Base-by-base conservation (phyloP, 208 protist species). In the Paratrypanosoma confusum region DNA sequence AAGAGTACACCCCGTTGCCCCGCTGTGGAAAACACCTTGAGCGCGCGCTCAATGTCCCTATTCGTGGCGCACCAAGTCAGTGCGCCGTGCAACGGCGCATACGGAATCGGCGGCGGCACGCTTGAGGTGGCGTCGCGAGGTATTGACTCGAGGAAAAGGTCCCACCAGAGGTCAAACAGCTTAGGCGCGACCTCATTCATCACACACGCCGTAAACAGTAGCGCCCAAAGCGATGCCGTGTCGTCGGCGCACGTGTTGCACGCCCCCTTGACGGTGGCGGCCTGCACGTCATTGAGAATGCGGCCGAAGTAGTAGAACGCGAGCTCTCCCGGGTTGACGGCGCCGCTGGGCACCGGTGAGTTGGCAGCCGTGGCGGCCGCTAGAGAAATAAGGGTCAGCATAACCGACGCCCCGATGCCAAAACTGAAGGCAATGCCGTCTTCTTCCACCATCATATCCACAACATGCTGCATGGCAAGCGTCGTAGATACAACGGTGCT, bases 111-210 rank as follows among this genome's bases (percentile, higher is more conserved):
- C 5, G 55, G 34, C n/a, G 33, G 43, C 13, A 4, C 6, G 13
- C 14, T 20, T 39, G 29, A 18, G 1, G 32, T 28, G 6, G 14
- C 24, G 23, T 2, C 39, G 11, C 3, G 13, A 6, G 22, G n/a
- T n/a, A n/a, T n/a, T n/a, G 47, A 74, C 13, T 41, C 39, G 3
- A 76, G 13, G 20, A 70, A 68, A 28, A 58, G 58, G 17, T 43
- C 20, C 75, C 78, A 91, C 79, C 82, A 91, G 27, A 86, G 63
- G 32, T 85, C 71, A 35, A 91, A 52, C 29, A 91, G 63, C 44
- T 73, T 83, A n/a, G 70, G 70, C 13, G 75, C 65, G 20, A 65
- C 52, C 25, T 84, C 65, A 24, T 47, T 43, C 29, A 77, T 37
- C 5, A 71, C 63, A 47, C 65, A 69, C 0, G 73, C 44, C 20